A percentile compares a stretch with the other conserved stretches of the same genome.
Evolutionary conservation across 2,329 filamentous ascomycete genomes (phyloP).

Genomic region (Fonsecaea erecta): DNA sequence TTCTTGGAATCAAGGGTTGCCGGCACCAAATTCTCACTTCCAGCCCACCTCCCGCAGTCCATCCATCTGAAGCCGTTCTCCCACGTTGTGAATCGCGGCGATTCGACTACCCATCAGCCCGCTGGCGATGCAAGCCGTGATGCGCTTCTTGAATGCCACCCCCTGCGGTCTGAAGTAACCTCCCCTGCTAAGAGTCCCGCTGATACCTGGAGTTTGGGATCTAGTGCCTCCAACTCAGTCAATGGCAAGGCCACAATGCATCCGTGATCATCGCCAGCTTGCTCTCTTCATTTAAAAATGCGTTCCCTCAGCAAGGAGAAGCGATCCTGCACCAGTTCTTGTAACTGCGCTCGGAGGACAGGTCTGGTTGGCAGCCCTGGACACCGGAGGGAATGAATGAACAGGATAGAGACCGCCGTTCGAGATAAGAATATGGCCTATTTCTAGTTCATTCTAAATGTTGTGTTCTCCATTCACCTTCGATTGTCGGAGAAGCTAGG

Average conservation of each 20-base stretch:
- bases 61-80: too few relatives aligned
- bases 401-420: conserved; percentile 93
- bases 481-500: conserved; percentile 89
- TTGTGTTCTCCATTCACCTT: conserved; percentile 86
- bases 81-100: not conserved
- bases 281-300: conserved; percentile 14
- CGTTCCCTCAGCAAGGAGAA: conserved; percentile 17
- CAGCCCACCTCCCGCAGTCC: too few relatives aligned
- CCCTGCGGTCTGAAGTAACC: conserved; percentile 42
- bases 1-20: too few relatives aligned
- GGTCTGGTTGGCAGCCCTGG: not conserved
- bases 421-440: conserved; percentile 87
- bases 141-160: conserved; percentile 41
- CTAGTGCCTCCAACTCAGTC: not conserved
- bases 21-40: too few relatives aligned
- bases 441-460: conserved; percentile 82
- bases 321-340: conserved; percentile 20
- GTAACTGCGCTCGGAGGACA: conserved; percentile 4
- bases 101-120: conserved; percentile 8
- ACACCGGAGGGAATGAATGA: conserved; percentile 6
- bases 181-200: conserved; percentile 28
- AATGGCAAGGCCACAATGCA: not conserved
- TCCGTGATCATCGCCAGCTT: conserved; percentile 7
- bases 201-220: conserved; percentile 3
- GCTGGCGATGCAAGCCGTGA: conserved; percentile 37